Conservation (phyloP, 345 rosid genomes). For the Melastoma malabathricum region DNA sequence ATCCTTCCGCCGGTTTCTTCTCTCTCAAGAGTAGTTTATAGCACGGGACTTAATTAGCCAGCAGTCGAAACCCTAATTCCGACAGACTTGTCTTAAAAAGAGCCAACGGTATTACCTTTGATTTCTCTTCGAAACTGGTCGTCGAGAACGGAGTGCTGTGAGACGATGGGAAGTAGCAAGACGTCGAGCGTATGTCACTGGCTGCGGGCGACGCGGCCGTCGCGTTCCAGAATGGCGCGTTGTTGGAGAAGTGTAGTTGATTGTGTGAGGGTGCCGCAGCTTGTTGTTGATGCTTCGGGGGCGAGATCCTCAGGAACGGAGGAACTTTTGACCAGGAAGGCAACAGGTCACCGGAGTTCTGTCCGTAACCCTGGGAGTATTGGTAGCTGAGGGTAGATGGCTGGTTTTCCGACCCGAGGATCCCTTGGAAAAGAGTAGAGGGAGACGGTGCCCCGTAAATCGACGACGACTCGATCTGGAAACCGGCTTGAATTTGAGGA, state of each 20-base stretch:
- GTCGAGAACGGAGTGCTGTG: slow-evolving; percentile 35
- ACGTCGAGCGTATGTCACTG: slow-evolving; percentile 39
- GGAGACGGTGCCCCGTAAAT: slow-evolving; percentile 13
- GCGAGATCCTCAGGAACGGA: slow-evolving; percentile 47
- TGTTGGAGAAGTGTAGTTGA: slow-evolving; percentile 79
- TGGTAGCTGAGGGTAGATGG: slow-evolving; percentile 15
- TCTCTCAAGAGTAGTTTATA: neutral
- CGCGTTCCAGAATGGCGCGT: slow-evolving; percentile 85
- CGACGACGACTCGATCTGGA: slow-evolving; percentile 9
- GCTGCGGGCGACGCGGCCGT: slow-evolving; percentile 30
- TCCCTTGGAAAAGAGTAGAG: slow-evolving; percentile 38
- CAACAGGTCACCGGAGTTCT: slow-evolving; percentile 19
- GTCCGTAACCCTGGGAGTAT: slow-evolving; percentile 19
- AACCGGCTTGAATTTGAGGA: slow-evolving; percentile 18
- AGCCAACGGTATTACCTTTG: slow-evolving; percentile 16
- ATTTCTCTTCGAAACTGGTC: slow-evolving; percentile 23
- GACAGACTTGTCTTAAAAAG: neutral
- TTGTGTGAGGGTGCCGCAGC: slow-evolving; percentile 11
- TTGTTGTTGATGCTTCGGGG: slow-evolving; percentile 31
- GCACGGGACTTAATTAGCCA: too few relatives aligned
- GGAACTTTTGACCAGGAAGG: slow-evolving; percentile 57
- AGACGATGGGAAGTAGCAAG: slow-evolving; percentile 36
- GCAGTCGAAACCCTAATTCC: slow-evolving; percentile 15
- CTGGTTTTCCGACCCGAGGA: slow-evolving; percentile 30
- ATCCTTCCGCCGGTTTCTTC: neutral